Base-by-base conservation (phyloP, 169 alveolate genomes). In the Toxoplasma gondii region DNA sequence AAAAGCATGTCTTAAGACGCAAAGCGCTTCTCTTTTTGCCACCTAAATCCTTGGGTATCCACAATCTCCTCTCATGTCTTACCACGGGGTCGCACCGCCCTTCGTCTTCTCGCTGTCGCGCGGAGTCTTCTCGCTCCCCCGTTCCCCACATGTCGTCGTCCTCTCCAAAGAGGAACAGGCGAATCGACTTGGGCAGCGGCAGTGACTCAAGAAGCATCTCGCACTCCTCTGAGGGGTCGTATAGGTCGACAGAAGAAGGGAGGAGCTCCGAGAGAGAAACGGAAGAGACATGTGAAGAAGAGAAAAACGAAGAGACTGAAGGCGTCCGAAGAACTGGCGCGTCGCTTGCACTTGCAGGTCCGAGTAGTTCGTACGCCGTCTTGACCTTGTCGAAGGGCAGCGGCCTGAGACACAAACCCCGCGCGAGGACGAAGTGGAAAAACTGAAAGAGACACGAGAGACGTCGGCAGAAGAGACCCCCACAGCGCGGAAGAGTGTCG, bases 321-420 rank as follows among this genome's bases (percentile, higher is more conserved):
- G 90, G 38, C 4, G 81, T 36, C 43, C 53, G 53, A 38, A 53
- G 49, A 16, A 53, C 80, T 0, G 81, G 34, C 70, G 80, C 70
- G 44, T 44, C 92, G 49, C 54, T 53, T 45, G 49, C 49, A 12
- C 36, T 43, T 34, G 70, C 78, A n/a, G 81, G 58, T 80, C 90
- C 90, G 34, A 82, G 90, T 67, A 82, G 4, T 31, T 82, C 67
- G 36, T 82, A 82, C 43, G 90, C 39, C 90, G 38, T 36, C 41
- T 36, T 24, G n/a, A 82, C 41, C 67, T 86, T 80, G 22, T 86
- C 92, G 45, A 86, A 86, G 53, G 92, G 92, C 92, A 86, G 45
- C 36, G 41, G 41, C 34, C 92, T 86, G 92, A 78, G 45, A 38
- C 4, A 2, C 9, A 82, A 10, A 12, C 58, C 58, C 22, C 58